Evolutionary conservation across 805 yeast species (phyloP).

Genomic region (Spathaspora gorwiae): DNA sequence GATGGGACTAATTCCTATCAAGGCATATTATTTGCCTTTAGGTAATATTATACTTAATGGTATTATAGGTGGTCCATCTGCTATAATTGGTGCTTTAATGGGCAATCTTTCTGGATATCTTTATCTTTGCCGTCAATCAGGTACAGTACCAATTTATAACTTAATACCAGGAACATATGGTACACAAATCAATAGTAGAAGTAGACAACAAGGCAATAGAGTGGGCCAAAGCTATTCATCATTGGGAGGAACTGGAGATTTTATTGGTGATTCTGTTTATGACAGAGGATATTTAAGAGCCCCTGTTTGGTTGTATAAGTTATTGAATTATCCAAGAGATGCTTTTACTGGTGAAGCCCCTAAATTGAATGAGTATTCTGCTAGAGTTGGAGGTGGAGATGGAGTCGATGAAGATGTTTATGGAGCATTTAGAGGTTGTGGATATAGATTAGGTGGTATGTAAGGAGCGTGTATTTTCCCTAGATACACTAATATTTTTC

Average conservation of each 20-base stretch:
- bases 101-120: slow-evolving; percentile 57
- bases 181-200: slow-evolving; percentile 2
- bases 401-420: background rate
- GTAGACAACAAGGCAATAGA: slow-evolving; percentile 15
- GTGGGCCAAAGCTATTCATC: slow-evolving; percentile 21
- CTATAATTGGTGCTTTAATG: slow-evolving; percentile 37
- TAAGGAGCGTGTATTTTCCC: too few species aligned
- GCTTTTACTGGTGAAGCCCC: slow-evolving; percentile 20
- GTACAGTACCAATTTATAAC: slow-evolving; percentile 42
- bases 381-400: background rate
- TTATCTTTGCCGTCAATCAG: slow-evolving; percentile 59
- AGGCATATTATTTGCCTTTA: slow-evolving; percentile 53
- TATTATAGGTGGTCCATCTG: slow-evolving; percentile 40
- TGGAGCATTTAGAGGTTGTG: too few species aligned
- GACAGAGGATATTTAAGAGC: slow-evolving; percentile 54
- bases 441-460: too few species aligned
- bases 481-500: too few species aligned
- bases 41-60: slow-evolving; percentile 28
- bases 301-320: slow-evolving; percentile 39
- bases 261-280: slow-evolving; percentile 39
- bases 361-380: slow-evolving; percentile 1
- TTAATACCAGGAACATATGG: slow-evolving; percentile 29
- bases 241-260: slow-evolving; percentile 7
- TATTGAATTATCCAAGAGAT: slow-evolving; percentile 20
- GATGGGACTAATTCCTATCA: slow-evolving; percentile 47